phyloP scores from a whole-genome alignment of 345 rosid genomes.

The Zanthoxylum bungeanum region DNA sequence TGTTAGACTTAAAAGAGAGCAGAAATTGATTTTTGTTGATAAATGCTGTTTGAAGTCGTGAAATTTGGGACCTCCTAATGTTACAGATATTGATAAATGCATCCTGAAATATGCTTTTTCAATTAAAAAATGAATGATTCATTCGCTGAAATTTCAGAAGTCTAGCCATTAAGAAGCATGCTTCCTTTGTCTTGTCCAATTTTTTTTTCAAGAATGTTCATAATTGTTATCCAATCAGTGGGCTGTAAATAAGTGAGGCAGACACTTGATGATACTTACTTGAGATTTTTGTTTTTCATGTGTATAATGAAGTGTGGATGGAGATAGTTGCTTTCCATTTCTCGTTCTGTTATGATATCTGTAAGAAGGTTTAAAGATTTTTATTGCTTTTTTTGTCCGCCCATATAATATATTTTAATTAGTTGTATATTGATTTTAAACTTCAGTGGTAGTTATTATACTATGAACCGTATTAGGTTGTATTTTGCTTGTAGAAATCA shows the following conservation, averaged over 20 bases:
- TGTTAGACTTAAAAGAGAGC: neutral
- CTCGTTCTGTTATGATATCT: neutral
- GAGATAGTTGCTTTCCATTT: neutral
- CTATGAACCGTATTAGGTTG: neutral
- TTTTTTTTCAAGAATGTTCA: neutral
- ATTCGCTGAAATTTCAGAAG: neutral
- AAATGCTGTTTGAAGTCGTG: neutral
- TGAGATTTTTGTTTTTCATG: neutral
- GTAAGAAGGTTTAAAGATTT: neutral
- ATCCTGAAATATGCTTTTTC: neutral
- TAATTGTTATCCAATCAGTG: neutral
- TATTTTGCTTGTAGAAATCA: neutral
- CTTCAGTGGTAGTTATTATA: neutral
- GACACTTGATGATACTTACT: neutral
- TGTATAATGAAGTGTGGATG: neutral
- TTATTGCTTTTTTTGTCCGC: neutral
- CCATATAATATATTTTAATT: neutral
- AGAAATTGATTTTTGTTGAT: neutral
- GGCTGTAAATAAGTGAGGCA: neutral
- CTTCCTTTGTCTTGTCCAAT: neutral
- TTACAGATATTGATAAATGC: conserved; percentile 2
- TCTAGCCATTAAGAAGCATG: neutral
- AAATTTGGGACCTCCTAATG: neutral
- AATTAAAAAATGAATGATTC: neutral
- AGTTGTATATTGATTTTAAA: neutral